A percentile compares a stretch with the other conserved stretches of the same genome.
phyloP scores from a whole-genome alignment of 1,139 yeast species.

The Groenewaldozyma auringiensis region DNA sequence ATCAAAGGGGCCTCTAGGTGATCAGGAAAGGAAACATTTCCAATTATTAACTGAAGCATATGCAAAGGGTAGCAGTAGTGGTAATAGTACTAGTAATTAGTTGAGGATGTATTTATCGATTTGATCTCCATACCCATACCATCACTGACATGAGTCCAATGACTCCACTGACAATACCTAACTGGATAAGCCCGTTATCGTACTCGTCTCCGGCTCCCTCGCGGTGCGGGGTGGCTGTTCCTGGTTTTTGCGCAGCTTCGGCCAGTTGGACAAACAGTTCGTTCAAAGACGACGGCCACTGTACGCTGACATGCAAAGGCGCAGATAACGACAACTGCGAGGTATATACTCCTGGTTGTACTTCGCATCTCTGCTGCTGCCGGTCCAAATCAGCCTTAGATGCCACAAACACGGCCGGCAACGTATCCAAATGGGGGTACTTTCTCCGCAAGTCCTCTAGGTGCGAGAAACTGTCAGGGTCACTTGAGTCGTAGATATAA shows the following conservation, averaged over 20 bases:
- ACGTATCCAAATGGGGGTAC: conserved; percentile 52
- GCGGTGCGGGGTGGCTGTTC: conserved; percentile 56
- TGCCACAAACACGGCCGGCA: conserved; percentile 86
- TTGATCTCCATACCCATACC: conserved; percentile 1
- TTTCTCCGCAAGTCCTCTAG: conserved; percentile 58
- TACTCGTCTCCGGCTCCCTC: conserved; percentile 1
- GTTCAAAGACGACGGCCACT: conserved; percentile 79
- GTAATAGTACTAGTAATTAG: not conserved
- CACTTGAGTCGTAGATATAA: conserved; percentile 85
- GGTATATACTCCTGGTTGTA: conserved; percentile 84
- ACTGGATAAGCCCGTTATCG: not conserved
- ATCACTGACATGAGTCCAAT: not conserved
- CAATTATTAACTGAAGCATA: conserved; percentile 55
- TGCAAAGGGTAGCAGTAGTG: not conserved
- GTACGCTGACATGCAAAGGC: conserved; percentile 78
- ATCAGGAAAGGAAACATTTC: conserved; percentile 56
- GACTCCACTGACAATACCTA: not conserved
- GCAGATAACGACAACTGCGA: conserved; percentile 60
- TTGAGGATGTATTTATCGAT: not conserved
- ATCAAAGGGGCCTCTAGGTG: conserved; percentile 45
- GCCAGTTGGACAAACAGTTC: conserved; percentile 83
- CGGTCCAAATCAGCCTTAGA: conserved; percentile 90
- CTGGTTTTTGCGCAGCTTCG: conserved; percentile 79
- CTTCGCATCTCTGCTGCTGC: conserved; percentile 80
- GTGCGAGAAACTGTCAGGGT: conserved; percentile 88